Percentiles rank a stretch among this genome's conserved stretches.
Conservation (phyloP, 164 flowering plant species). For the Umbellularia californica region DNA sequence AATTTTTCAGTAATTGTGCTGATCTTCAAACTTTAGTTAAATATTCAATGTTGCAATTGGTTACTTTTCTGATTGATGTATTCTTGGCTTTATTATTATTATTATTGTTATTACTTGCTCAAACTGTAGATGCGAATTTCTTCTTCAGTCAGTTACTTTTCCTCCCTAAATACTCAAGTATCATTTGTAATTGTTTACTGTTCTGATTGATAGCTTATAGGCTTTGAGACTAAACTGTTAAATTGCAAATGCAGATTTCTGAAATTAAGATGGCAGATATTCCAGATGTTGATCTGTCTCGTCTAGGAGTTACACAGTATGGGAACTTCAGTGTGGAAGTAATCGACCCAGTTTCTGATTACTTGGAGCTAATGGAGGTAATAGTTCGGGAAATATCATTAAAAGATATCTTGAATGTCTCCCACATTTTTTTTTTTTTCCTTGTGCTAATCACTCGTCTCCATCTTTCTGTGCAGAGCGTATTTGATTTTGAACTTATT, state of each 20-base stretch:
- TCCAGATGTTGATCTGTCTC: conserved; percentile 83
- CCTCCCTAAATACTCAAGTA: too few species aligned
- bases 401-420: neutral
- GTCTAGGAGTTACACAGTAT: conserved; percentile 57
- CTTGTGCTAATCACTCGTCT: conserved; percentile 4
- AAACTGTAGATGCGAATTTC: too few species aligned
- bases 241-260: conserved; percentile 60
- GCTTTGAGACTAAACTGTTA: neutral
- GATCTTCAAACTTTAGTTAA: too few species aligned
- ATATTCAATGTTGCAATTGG: too few species aligned
- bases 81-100: too few species aligned
- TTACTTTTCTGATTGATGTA: too few species aligned
- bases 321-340: conserved; percentile 88
- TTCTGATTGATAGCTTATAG: too few species aligned
- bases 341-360: conserved; percentile 90
- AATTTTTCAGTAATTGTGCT: too few species aligned
- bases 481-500: conserved; percentile 88
- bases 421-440: neutral
- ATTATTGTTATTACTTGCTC: too few species aligned
- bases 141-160: too few species aligned
- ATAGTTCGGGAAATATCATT: conserved; percentile 5
- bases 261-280: conserved; percentile 87
- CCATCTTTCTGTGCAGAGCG: conserved; percentile 51
- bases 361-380: conserved; percentile 92
- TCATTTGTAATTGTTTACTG: too few species aligned